Base-by-base conservation (phyloP, 1,139 yeast species). In the Pichia sp. region DNA sequence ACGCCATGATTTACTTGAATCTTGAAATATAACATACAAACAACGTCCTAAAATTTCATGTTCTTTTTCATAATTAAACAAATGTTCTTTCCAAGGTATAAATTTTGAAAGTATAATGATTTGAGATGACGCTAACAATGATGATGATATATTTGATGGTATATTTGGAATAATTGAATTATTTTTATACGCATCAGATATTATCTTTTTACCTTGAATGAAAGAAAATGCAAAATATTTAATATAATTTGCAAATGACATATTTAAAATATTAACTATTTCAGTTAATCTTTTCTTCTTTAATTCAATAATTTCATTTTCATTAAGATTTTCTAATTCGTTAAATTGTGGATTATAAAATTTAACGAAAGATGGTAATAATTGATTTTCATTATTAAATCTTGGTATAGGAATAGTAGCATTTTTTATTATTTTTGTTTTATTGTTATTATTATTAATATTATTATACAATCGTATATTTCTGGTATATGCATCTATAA, bases 81-180 rank as follows among this genome's bases (percentile, higher is more conserved):
- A 70, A 62, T 90, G 97, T 58, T 87, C 96, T 64, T 87, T 89
- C 97, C 97, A 92, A 42, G 96, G 95, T 46, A 87, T 85, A 61
- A 82, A 86, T 51, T 74, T 75, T 20, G 76, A 78, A 51, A 92
- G 71, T 4, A 85, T 72, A n/a, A 92, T 60, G 39, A 90, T 80
- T 20, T 38, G 29, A 10, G 16, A 9, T 3, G n/a, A n/a, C n/a
- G n/a, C n/a, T n/a, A n/a, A n/a, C n/a, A n/a, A n/a, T n/a, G n/a
- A n/a, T n/a, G n/a, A n/a, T n/a, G 9, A 5, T 4, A 22, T 12
- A 6, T 37, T 16, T 5, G 16, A 4, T 12, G 20, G 25, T 27
- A 25, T 8, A n/a, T 34, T n/a, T 25, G n/a, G 10, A 23, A 23
- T 24, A 9, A 16, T 16, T 16, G 16, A n/a, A 3, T 29, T 29